Percentiles rank a stretch among this genome's conserved stretches.
Evolutionary conservation across 2,329 filamentous ascomycete genomes (phyloP).

Genomic region (Zasmidium angulare): DNA sequence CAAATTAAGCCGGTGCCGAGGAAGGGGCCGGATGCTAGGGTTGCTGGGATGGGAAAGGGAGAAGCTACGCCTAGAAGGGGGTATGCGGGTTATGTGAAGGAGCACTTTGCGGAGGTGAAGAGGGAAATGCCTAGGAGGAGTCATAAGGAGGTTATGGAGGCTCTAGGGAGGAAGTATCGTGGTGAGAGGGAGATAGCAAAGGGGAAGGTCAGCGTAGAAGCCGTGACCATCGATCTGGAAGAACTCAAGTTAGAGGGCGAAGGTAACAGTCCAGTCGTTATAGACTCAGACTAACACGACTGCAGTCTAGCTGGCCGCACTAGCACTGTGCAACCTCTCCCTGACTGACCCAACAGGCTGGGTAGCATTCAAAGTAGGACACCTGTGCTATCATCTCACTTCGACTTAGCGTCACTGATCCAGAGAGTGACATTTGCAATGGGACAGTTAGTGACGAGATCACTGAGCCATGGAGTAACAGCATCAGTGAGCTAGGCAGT

Average conservation of each 20-base stretch:
- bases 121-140: conserved; percentile 54
- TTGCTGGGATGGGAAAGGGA: background rate
- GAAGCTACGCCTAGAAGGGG: conserved; percentile 40
- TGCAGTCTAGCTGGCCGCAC: background rate
- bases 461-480: too few species aligned
- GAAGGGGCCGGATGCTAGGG: conserved; percentile 8
- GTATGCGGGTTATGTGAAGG: conserved; percentile 64
- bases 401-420: too few species aligned
- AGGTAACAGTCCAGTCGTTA: conserved; percentile 4
- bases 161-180: conserved; percentile 63
- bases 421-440: too few species aligned
- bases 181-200: conserved; percentile 41
- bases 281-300: conserved; percentile 13
- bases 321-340: too few species aligned
- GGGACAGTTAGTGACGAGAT: too few species aligned
- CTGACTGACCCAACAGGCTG: too few species aligned
- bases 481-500: too few species aligned
- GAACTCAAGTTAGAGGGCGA: conserved; percentile 16
- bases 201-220: conserved; percentile 2
- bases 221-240: conserved; percentile 14
- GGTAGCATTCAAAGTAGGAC: too few species aligned
- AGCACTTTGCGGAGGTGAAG: conserved; percentile 64
- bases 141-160: conserved; percentile 69
- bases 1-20: conserved; percentile 80
- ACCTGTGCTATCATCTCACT: too few species aligned